A percentile compares a stretch with the other conserved stretches of the same genome.
Conservation (phyloP, 2,329 filamentous ascomycete species). For the Cytospora piceae region DNA sequence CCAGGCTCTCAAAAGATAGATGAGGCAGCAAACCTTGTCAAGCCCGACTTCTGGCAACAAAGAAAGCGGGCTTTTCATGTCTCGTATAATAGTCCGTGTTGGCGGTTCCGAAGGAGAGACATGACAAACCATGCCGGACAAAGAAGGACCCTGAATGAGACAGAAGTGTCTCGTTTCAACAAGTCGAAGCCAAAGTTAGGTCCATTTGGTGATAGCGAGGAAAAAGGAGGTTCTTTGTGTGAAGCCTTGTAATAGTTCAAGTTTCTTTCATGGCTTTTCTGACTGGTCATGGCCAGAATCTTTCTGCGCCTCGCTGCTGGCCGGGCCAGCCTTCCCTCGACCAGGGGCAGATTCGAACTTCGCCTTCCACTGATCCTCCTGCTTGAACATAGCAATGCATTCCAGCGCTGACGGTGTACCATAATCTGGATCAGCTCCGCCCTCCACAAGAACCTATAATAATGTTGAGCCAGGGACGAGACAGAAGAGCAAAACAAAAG, state of each 20-base stretch:
- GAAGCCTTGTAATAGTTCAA: no score
- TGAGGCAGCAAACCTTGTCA: no score
- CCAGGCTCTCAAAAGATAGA: no score
- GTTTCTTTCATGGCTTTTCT: no score
- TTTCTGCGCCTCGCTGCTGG: background rate
- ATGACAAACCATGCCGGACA: no score
- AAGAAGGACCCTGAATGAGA: no score
- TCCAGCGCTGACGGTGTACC: slow-evolving; percentile 54
- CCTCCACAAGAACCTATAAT: slow-evolving; percentile 50
- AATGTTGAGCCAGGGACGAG: background rate
- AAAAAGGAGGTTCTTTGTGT: background rate
- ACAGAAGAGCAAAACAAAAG: background rate
- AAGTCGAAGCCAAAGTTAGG: no score
- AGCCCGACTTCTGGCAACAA: no score
- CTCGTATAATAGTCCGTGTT: no score
- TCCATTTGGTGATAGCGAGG: background rate
- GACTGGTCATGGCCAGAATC: background rate
- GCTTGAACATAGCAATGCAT: slow-evolving; percentile 56
- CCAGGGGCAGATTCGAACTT: slow-evolving; percentile 55
- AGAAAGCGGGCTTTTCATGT: no score
- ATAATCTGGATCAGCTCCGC: slow-evolving; percentile 58
- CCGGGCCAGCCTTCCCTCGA: slow-evolving; percentile 45
- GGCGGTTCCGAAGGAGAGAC: no score
- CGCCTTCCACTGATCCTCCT: slow-evolving; percentile 53
- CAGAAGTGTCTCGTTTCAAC: no score